These are phyloP conservation scores for Strobilomyces echinocephalus DNA, from an alignment of 768 basidiomycete species.

Conservation along the genomic window DNA sequence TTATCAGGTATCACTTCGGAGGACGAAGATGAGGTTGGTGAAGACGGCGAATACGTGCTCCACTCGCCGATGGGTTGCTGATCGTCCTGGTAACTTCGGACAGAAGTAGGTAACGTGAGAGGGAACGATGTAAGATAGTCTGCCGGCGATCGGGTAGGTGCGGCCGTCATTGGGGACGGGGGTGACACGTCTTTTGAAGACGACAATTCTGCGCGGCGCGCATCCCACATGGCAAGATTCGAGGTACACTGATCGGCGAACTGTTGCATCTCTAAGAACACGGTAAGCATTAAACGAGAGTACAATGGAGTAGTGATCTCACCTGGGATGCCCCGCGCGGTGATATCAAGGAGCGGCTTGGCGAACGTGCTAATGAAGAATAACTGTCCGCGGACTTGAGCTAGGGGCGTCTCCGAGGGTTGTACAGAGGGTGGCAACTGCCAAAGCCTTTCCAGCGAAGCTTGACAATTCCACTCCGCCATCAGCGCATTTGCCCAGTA, in stretches of 20 bases:
- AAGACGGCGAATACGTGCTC: conserved; percentile 27
- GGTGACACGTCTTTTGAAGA: conserved; percentile 14
- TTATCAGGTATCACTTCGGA: conserved; percentile 26
- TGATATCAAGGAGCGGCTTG: conserved; percentile 77
- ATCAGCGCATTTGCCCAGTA: conserved; percentile 89
- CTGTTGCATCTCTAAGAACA: conserved; percentile 52
- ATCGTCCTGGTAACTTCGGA: conserved; percentile 29
- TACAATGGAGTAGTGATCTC: conserved; percentile 14
- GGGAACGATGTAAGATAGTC: conserved; percentile 54
- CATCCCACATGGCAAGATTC: conserved; percentile 70
- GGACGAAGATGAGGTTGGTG: conserved; percentile 28
- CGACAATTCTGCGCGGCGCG: conserved; percentile 40
- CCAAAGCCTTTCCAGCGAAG: conserved; percentile 76
- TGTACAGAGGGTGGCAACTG: conserved; percentile 59
- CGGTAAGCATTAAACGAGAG: conserved; percentile 7
- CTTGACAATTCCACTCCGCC: conserved; percentile 89
- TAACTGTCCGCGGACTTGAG: conserved; percentile 79
- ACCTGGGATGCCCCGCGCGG: conserved; percentile 72
- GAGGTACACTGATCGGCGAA: conserved; percentile 64
- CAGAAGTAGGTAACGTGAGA: conserved; percentile 47
- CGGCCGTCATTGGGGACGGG: conserved; percentile 6
- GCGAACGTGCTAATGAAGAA: conserved; percentile 84
- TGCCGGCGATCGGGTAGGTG: conserved; percentile 32
- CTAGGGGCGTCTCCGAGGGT: conserved; percentile 45
- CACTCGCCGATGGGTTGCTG: conserved; percentile 21